phyloP scores from a whole-genome alignment of 2,329 filamentous ascomycete genomes.

The Colletotrichum kahawae region DNA sequence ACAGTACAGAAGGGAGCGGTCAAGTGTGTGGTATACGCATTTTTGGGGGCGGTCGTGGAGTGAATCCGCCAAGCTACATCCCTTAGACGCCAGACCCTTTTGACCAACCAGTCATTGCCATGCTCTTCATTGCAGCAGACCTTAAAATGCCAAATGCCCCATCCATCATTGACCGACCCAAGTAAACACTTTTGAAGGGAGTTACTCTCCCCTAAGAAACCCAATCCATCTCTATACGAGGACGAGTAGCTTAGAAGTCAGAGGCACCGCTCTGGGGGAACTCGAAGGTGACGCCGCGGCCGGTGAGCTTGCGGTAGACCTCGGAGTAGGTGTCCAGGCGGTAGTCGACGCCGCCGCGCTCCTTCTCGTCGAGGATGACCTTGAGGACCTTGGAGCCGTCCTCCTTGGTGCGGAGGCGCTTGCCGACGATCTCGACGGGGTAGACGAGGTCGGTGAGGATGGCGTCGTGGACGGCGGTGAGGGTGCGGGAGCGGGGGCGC shows the following conservation, averaged over 20 bases:
- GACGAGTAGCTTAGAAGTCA: conserved; percentile 70
- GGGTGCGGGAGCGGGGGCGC: conserved; percentile 95
- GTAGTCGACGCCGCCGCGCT: conserved; percentile 99
- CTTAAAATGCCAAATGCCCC: conserved; percentile 12
- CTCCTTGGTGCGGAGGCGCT: conserved; percentile 98
- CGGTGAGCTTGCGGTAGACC: conserved; percentile 98
- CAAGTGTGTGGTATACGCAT: conserved; percentile 38
- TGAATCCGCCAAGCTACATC: conserved; percentile 52
- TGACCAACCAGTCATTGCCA: conserved; percentile 24
- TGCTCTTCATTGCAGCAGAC: conserved; percentile 20
- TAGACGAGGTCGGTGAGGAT: conserved; percentile 98
- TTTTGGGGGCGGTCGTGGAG: conserved; percentile 42
- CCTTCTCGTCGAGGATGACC: conserved; percentile 99
- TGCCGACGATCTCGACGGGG: conserved; percentile 99
- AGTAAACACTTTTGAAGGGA: neutral
- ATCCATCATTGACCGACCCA: conserved; percentile 25
- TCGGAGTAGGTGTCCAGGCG: conserved; percentile 99
- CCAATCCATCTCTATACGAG: conserved; percentile 17
- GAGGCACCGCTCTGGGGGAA: conserved; percentile 84
- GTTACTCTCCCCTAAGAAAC: neutral
- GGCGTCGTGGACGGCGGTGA: conserved; percentile 98
- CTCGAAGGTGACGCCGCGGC: conserved; percentile 96
- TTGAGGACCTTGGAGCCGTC: conserved; percentile 98
- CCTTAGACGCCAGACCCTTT: conserved; percentile 56
- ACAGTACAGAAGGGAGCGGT: conserved; percentile 17